phyloP scores from a whole-genome alignment of 495 filamentous ascomycete genomes.

The Pseudomonodictys pantanalensis region DNA sequence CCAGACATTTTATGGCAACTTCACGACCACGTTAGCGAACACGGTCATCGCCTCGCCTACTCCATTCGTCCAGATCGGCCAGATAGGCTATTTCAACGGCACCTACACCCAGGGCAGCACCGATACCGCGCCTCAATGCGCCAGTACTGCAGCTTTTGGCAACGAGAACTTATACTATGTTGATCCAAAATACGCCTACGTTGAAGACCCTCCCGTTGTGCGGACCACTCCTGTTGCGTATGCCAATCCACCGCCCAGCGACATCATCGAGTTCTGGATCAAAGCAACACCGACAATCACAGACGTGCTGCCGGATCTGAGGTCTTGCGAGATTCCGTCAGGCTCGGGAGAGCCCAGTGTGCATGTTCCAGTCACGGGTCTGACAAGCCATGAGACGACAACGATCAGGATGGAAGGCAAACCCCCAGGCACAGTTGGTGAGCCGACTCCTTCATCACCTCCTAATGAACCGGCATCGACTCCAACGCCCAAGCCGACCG shows the following conservation, averaged over 20 bases:
- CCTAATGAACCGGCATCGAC: neutral
- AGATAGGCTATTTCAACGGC: neutral
- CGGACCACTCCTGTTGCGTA: neutral
- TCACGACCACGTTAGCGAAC: neutral
- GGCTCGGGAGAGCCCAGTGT: constrained; percentile 6
- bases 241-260: neutral
- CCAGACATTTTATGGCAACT: neutral
- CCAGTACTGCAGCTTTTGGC: too few species aligned
- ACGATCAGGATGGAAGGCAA: neutral
- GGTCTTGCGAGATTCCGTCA: neutral
- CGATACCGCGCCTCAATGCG: too few species aligned
- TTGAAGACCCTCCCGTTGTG: neutral
- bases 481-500: neutral
- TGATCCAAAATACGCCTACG: neutral
- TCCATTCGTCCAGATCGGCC: neutral
- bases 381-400: neutral
- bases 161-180: neutral
- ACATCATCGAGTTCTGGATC: neutral
- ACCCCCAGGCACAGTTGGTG: neutral
- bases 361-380: neutral
- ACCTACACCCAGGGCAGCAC: neutral
- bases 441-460: neutral
- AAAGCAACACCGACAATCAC: constrained; percentile 2
- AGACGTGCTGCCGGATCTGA: neutral
- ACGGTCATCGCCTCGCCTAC: neutral